Percentiles rank a stretch among this genome's conserved stretches.
These are phyloP conservation scores for Clavispora carvajalis DNA, from an alignment of 805 yeast genomes.

Conservation along the genomic window DNA sequence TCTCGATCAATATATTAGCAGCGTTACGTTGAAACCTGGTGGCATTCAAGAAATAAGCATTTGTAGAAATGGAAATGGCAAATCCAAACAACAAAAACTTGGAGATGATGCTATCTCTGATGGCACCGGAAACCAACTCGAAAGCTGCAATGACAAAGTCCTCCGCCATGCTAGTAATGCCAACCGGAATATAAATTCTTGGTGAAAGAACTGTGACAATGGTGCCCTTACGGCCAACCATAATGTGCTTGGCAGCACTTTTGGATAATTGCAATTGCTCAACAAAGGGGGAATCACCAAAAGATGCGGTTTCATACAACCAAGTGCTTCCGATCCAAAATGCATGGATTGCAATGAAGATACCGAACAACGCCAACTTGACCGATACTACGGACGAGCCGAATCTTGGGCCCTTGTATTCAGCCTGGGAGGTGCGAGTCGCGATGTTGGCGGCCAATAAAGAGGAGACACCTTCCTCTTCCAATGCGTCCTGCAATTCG, in stretches of 20 bases:
- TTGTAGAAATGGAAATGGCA: slow-evolving; percentile 70
- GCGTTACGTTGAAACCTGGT: slow-evolving; percentile 61
- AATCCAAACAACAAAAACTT: slow-evolving; percentile 70
- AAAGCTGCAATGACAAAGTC: slow-evolving; percentile 50
- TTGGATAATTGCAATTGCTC: slow-evolving; percentile 29
- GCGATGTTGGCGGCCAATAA: slow-evolving; percentile 66
- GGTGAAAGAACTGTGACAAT: slow-evolving; percentile 56
- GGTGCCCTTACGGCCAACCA: slow-evolving; percentile 44
- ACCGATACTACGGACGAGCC: slow-evolving; percentile 42
- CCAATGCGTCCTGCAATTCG: slow-evolving; percentile 69
- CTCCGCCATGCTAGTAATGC: slow-evolving; percentile 53
- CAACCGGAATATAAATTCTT: slow-evolving; percentile 54
- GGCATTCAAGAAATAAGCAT: slow-evolving; percentile 80
- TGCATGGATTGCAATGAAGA: slow-evolving; percentile 58
- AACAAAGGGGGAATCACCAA: slow-evolving; percentile 11
- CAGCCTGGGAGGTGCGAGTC: slow-evolving; percentile 36
- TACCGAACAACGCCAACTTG: slow-evolving; percentile 55
- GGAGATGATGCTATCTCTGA: slow-evolving; percentile 75
- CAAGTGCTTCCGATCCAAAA: slow-evolving; percentile 69
- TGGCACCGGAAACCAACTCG: slow-evolving; percentile 57
- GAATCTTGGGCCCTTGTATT: slow-evolving; percentile 18
- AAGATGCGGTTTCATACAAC: slow-evolving; percentile 36
- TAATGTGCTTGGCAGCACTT: slow-evolving; percentile 38
- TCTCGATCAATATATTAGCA: slow-evolving; percentile 34
- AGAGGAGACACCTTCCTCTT: slow-evolving; percentile 86